Evolutionary conservation across 1,284 basidiomycete genomes (phyloP).

Genomic region (Ganoderma sinense): DNA sequence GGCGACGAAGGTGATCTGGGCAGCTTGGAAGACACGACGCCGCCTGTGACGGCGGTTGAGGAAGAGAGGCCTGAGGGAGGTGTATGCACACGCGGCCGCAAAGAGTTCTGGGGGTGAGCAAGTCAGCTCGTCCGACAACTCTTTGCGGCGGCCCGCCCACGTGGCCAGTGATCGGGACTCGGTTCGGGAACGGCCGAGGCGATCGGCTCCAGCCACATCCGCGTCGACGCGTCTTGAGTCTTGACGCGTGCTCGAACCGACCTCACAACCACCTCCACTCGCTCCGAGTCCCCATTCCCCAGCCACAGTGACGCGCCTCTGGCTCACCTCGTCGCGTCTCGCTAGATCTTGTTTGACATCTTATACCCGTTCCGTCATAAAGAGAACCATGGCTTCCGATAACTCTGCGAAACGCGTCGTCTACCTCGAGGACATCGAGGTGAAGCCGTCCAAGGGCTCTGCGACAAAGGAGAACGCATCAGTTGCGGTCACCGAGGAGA

Average conservation of each 20-base stretch:
- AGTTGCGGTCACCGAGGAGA: slow-evolving; percentile 9
- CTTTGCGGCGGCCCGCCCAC: slow-evolving; percentile 1
- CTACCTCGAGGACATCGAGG: slow-evolving; percentile 66
- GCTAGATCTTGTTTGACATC: slow-evolving; percentile 9
- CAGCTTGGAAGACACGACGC: slow-evolving; percentile 56
- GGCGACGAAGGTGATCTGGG: slow-evolving; percentile 80
- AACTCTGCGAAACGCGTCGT: slow-evolving; percentile 43
- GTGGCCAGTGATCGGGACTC: slow-evolving; percentile 4
- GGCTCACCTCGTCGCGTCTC: slow-evolving; percentile 5
- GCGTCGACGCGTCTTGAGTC: slow-evolving; percentile 28
- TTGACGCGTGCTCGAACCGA: slow-evolving; percentile 28
- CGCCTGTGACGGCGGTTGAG: slow-evolving; percentile 18
- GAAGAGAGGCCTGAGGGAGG: slow-evolving; percentile 10
- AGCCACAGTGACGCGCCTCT: slow-evolving; percentile 18
- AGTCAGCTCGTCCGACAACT: slow-evolving; percentile 3
- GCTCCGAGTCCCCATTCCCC: not conserved
- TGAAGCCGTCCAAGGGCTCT: slow-evolving; percentile 8
- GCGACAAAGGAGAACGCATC: slow-evolving; percentile 23
- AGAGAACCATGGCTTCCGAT: slow-evolving; percentile 40
- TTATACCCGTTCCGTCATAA: not conserved
- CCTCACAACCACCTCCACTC: not conserved
- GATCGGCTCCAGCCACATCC: slow-evolving; percentile 27
- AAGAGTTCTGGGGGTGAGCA: not conserved
- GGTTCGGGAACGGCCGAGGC: slow-evolving; percentile 13
- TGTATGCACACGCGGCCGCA: not conserved